Conservation (phyloP, 2,329 filamentous ascomycete species). For the Colletotrichum sp. region DNA sequence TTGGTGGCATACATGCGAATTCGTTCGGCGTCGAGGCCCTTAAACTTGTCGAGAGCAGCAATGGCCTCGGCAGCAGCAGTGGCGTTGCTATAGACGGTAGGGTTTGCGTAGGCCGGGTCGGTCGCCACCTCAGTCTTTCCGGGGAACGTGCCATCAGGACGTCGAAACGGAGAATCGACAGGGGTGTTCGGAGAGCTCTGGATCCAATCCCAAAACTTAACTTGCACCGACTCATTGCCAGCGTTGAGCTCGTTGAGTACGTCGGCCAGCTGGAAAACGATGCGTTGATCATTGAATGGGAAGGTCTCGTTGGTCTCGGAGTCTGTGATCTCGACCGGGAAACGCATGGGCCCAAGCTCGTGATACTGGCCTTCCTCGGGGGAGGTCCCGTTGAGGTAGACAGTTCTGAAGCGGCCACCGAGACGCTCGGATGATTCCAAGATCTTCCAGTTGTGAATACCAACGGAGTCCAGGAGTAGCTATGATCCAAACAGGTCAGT, state of each 20-base stretch:
- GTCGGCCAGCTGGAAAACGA: conserved; percentile 45
- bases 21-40: conserved; percentile 24
- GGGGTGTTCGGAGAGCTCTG: conserved; percentile 39
- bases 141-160: conserved; percentile 31
- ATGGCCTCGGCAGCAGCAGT: conserved; percentile 27
- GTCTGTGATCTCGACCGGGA: conserved; percentile 43
- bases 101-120: conserved; percentile 21
- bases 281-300: conserved; percentile 43
- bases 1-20: conserved; percentile 27
- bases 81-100: conserved; percentile 25
- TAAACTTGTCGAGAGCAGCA: conserved; percentile 29
- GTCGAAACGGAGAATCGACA: conserved; percentile 25
- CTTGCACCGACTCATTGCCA: conserved; percentile 30
- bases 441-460: conserved; percentile 49
- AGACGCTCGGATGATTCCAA: conserved; percentile 44
- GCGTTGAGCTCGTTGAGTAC: conserved; percentile 44
- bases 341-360: conserved; percentile 50
- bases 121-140: conserved; percentile 25
- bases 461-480: conserved; percentile 46
- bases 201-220: conserved; percentile 47
- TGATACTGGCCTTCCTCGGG: conserved; percentile 30
- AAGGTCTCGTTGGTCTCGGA: conserved; percentile 44
- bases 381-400: conserved; percentile 41
- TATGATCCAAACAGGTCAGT: not conserved
- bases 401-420: conserved; percentile 47